phyloP scores from a whole-genome alignment of 139 green algal species.

The Astrephomene gubernaculifera region DNA sequence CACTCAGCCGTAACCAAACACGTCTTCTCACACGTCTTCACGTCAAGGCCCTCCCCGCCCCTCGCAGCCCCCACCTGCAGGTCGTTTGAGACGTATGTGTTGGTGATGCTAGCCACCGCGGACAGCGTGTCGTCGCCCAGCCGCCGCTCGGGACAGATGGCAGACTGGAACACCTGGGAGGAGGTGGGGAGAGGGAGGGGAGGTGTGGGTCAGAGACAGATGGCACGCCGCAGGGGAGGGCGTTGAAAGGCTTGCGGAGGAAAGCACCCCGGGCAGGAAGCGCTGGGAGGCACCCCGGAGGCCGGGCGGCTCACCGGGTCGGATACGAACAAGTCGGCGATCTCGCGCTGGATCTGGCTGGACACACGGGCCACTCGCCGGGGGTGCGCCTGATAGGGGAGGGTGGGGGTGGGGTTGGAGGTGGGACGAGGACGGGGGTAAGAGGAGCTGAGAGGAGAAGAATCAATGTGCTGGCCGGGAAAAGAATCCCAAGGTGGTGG shows the following conservation, averaged over 20 bases:
- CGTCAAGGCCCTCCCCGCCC: too few species aligned
- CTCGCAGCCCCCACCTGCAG: slow-evolving; percentile 83
- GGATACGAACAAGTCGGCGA: slow-evolving; percentile 78
- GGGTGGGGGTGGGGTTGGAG: too few species aligned
- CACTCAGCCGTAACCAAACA: too few species aligned
- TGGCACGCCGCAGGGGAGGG: background rate
- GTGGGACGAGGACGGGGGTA: too few species aligned
- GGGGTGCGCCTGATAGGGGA: slow-evolving; percentile 89
- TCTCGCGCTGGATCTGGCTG: slow-evolving; percentile 90
- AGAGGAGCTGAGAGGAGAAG: too few species aligned
- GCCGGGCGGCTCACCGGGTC: slow-evolving; percentile 67
- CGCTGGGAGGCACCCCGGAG: background rate
- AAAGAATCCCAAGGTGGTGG: too few species aligned
- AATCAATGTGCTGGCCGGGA: too few species aligned
- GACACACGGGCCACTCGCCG: slow-evolving; percentile 88
- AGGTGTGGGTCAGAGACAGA: background rate
- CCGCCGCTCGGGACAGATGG: slow-evolving; percentile 83
- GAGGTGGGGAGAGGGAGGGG: background rate
- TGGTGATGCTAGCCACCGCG: slow-evolving; percentile 85
- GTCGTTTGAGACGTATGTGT: slow-evolving; percentile 90
- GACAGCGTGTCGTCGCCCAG: slow-evolving; percentile 65
- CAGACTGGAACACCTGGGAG: slow-evolving; percentile 77
- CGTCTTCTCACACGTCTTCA: background rate
- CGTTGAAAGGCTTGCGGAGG: background rate
- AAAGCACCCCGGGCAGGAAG: too few species aligned